Base-by-base conservation (phyloP, 192 early-diverging fungal genomes). In the Podila verticillata region DNA sequence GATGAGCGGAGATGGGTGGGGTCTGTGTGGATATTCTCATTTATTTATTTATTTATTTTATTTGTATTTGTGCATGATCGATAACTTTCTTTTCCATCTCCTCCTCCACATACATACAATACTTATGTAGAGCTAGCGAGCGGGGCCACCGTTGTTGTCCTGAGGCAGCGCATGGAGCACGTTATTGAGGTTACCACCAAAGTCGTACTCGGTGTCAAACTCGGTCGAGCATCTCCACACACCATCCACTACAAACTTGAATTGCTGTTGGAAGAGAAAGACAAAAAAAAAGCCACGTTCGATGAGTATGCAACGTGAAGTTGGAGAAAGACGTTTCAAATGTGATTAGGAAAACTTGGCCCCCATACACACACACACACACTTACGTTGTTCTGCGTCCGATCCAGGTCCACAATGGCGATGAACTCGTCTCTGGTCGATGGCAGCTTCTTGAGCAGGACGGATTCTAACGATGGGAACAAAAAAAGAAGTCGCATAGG, bases 181-280 rank as follows among this genome's bases (percentile, higher is more conserved):
- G 22, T 79, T 79, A 49, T 79, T 79, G 36, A 70, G 12, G 39
- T 79, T 65, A 12, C 68, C 80, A 54, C 62, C 56, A 15, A 47
- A 58, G 54, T 84, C 83, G 36, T 58, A 56, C 7, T 69, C 62
- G 47, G 74, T 72, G 31, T 65, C 60, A 66, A 81, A 81, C 49
- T 84, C 79, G 44, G 65, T 57, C 3, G 83, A 81, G 68, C 80
- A 84, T 15, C 65, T 56, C 83, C 83, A 84, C 17, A 68, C 78
- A 9, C 83, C 83, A 73, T 84, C 83, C 1, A 84, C 78, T 3
- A 84, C 62, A 32, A 84, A 84, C 22, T 84, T 84, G 69, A 82
- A 84, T 58, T 74, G 65, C 72, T 66, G 51, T 54, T 19, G 64
- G 12, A 44, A 54, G 47, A 32, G 28, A 48, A 10, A 49, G 61